phyloP scores from a whole-genome alignment of 2,329 filamentous ascomycete species.

The Celoporthe dispersa region DNA sequence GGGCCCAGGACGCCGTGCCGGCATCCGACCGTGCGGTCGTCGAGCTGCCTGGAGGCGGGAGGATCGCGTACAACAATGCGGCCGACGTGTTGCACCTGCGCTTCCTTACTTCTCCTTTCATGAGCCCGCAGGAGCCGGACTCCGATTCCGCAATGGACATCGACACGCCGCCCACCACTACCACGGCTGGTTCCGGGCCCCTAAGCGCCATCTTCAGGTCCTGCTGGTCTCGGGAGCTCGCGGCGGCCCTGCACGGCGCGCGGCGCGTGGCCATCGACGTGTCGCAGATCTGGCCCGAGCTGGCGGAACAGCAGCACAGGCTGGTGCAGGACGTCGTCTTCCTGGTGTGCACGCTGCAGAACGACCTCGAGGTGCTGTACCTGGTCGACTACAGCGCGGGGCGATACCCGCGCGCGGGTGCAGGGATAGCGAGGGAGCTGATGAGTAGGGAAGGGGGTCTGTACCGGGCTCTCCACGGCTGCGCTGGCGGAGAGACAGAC shows the following conservation, averaged over 20 bases:
- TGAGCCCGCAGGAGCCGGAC: neutral
- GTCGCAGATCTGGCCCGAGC: slow-evolving; percentile 25
- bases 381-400: slow-evolving; percentile 29
- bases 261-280: slow-evolving; percentile 30
- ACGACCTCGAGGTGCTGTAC: slow-evolving; percentile 30
- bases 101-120: slow-evolving; percentile 6
- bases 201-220: slow-evolving; percentile 26
- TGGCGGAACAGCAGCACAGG: slow-evolving; percentile 1
- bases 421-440: slow-evolving; percentile 23
- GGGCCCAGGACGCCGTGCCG: slow-evolving; percentile 1
- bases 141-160: slow-evolving; percentile 6
- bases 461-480: slow-evolving; percentile 33
- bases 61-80: slow-evolving; percentile 26
- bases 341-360: slow-evolving; percentile 29
- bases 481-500: neutral
- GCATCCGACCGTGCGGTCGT: slow-evolving; percentile 1
- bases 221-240: slow-evolving; percentile 26
- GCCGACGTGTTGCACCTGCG: slow-evolving; percentile 29
- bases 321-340: slow-evolving; percentile 29
- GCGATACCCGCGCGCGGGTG: neutral
- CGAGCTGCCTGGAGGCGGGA: slow-evolving; percentile 2
- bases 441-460: slow-evolving; percentile 31
- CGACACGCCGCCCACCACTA: neutral
- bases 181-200: slow-evolving; percentile 2
- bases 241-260: slow-evolving; percentile 24